Evolutionary conservation across 805 yeast species (phyloP).

Genomic region (Saccharomycopsis lassenensis): DNA sequence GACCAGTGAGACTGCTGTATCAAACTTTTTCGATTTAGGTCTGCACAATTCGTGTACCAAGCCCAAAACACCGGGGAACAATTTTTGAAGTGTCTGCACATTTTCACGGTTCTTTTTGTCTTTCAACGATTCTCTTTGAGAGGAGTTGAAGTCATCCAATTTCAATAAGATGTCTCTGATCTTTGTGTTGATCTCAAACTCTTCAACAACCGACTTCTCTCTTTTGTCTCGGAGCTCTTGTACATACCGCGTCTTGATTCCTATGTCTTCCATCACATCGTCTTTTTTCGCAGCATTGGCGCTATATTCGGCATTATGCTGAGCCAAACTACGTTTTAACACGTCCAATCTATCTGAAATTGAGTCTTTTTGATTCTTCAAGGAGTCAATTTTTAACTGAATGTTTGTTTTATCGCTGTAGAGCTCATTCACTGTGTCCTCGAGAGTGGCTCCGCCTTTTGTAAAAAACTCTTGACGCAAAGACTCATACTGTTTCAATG

Average conservation of each 20-base stretch:
- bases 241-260: slow-evolving; percentile 31
- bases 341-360: slow-evolving; percentile 26
- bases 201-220: slow-evolving; percentile 34
- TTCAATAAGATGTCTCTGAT: slow-evolving; percentile 48
- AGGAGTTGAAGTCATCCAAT: slow-evolving; percentile 65
- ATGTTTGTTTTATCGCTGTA: slow-evolving; percentile 35
- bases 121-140: slow-evolving; percentile 60
- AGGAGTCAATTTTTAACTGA: slow-evolving; percentile 26
- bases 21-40: slow-evolving; percentile 65
- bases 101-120: slow-evolving; percentile 67
- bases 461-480: slow-evolving; percentile 48
- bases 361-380: slow-evolving; percentile 28
- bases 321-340: slow-evolving; percentile 27
- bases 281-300: slow-evolving; percentile 10
- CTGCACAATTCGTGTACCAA: slow-evolving; percentile 68
- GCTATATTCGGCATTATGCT: slow-evolving; percentile 32
- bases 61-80: slow-evolving; percentile 82
- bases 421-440: slow-evolving; percentile 34
- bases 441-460: slow-evolving; percentile 46
- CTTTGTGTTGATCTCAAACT: slow-evolving; percentile 50
- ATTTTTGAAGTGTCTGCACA: slow-evolving; percentile 52
- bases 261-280: slow-evolving; percentile 26
- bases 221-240: slow-evolving; percentile 30
- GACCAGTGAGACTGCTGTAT: slow-evolving; percentile 61
- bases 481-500: slow-evolving; percentile 43